phyloP scores from a whole-genome alignment of 345 rosid genomes.

The Clausena lansium region DNA sequence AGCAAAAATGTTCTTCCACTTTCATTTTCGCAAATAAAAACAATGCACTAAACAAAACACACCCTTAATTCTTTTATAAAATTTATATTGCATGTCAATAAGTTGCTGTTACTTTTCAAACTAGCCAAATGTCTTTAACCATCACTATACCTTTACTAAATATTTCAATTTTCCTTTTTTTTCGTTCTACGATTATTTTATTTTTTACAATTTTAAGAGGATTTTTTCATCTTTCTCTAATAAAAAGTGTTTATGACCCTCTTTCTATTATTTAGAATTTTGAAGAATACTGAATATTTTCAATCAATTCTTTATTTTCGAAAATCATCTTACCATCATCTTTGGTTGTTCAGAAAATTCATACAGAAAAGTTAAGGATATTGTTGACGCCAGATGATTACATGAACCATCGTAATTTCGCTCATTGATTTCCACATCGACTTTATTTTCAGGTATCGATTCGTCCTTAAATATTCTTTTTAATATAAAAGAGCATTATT shows the following conservation, averaged over 20 bases:
- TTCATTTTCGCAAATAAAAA: no score
- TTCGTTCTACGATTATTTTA: background rate
- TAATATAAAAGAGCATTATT: background rate
- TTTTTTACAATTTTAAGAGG: background rate
- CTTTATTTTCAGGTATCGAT: background rate
- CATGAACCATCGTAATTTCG: background rate
- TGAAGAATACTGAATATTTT: no score
- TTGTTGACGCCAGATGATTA: background rate
- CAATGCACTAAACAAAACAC: no score
- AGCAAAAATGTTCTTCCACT: no score
- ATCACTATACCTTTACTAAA: background rate
- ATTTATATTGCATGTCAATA: no score
- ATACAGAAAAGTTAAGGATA: background rate
- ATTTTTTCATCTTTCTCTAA: background rate
- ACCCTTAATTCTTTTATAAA: no score
- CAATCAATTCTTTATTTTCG: no score
- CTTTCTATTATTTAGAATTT: background rate
- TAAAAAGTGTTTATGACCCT: background rate
- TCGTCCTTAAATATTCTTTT: background rate
- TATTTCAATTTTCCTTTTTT: background rate
- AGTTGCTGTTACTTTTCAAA: background rate
- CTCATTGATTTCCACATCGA: background rate
- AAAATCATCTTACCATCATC: no score
- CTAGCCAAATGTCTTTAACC: background rate
- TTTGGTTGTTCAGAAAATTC: no score